A percentile compares a stretch with the other conserved stretches of the same genome.
These are phyloP conservation scores for Inga oerstediana DNA, from an alignment of 306 rosid species.

Conservation along the genomic window DNA sequence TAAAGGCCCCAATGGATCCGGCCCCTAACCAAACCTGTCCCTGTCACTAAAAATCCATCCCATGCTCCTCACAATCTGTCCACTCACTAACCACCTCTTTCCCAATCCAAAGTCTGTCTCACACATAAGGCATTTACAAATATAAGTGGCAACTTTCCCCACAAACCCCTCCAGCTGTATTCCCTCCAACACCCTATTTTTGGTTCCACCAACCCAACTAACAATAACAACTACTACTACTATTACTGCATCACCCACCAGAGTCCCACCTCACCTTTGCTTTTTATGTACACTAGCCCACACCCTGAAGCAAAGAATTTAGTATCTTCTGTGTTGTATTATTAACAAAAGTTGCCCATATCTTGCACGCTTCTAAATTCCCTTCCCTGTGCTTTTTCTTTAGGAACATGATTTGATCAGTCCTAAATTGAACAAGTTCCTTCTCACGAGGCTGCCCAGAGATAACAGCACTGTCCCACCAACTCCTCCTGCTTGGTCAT, in stretches of 20 bases:
- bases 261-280: slow-evolving; percentile 40
- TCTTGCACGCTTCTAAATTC: slow-evolving; percentile 43
- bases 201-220: slow-evolving; percentile 68
- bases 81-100: slow-evolving; percentile 22
- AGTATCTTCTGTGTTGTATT: slow-evolving; percentile 20
- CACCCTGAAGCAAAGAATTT: slow-evolving; percentile 78
- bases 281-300: slow-evolving; percentile 69
- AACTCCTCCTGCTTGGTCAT: slow-evolving; percentile 51
- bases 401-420: slow-evolving; percentile 78
- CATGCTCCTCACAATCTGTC: slow-evolving; percentile 26
- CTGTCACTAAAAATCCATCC: slow-evolving; percentile 33
- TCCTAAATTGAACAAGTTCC: slow-evolving; percentile 85
- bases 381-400: background rate
- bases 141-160: slow-evolving; percentile 8
- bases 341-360: slow-evolving; percentile 36
- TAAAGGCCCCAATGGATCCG: slow-evolving; percentile 29
- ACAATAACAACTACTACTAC: slow-evolving; percentile 41
- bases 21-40: slow-evolving; percentile 32
- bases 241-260: slow-evolving; percentile 38
- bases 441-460: slow-evolving; percentile 83
- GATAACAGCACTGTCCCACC: slow-evolving; percentile 92
- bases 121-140: slow-evolving; percentile 48
- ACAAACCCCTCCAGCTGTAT: slow-evolving; percentile 24
- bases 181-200: slow-evolving; percentile 20
- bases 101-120: slow-evolving; percentile 15